Percentiles rank a stretch among this genome's conserved stretches.
Conservation (phyloP, 306 rosid genomes). For the Lathyrus aphaca region DNA sequence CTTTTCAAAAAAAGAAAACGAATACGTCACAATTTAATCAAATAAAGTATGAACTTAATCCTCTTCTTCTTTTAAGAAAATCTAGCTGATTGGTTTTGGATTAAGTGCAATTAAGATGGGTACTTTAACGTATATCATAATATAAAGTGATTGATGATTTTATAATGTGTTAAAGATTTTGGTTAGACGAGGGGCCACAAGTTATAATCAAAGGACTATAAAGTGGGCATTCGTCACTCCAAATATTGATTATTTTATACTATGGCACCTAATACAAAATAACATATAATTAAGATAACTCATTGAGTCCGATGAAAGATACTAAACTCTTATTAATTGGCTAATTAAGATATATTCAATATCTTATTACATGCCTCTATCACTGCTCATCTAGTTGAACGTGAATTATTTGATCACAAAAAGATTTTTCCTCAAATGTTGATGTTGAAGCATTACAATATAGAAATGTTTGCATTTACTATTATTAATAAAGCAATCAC, state of each 20-base stretch:
- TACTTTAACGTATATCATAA: slow-evolving; percentile 39
- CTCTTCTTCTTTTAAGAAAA: slow-evolving; percentile 36
- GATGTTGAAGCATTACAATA: too few species aligned
- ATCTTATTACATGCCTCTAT: too few species aligned
- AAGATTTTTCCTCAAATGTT: too few species aligned
- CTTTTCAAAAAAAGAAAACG: slow-evolving; percentile 23
- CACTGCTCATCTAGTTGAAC: too few species aligned
- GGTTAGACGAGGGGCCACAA: slow-evolving; percentile 43
- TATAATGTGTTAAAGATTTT: slow-evolving; percentile 33
- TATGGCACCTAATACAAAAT: neutral
- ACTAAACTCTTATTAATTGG: too few species aligned
- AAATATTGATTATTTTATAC: slow-evolving; percentile 30
- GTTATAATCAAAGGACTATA: slow-evolving; percentile 43
- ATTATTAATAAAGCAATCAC: too few species aligned
- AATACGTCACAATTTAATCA: slow-evolving; percentile 40
- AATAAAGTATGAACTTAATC: slow-evolving; percentile 45
- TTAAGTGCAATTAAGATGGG: slow-evolving; percentile 44
- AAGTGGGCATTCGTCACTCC: slow-evolving; percentile 46
- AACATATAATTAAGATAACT: too few species aligned
- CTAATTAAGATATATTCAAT: too few species aligned
- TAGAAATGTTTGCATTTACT: too few species aligned
- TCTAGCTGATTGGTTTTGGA: slow-evolving; percentile 55
- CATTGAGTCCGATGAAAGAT: too few species aligned
- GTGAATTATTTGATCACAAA: too few species aligned
- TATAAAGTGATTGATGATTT: slow-evolving; percentile 46